Evolutionary conservation across 805 yeast species (phyloP).

Genomic region (Cephaloascus albidus): DNA sequence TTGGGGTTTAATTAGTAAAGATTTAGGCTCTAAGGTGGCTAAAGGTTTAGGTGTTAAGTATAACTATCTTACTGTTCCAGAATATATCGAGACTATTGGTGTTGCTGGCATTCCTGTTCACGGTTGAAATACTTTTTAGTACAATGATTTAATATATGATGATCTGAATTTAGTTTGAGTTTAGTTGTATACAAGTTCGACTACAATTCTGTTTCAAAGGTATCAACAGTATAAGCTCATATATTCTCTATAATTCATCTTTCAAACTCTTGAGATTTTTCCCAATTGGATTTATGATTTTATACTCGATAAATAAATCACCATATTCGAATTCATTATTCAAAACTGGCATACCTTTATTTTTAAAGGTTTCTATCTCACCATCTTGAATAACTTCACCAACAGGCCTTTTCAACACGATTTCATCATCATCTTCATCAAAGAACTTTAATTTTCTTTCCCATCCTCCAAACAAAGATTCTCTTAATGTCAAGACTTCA

Average conservation of each 20-base stretch:
- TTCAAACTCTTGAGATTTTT: constrained; percentile 11
- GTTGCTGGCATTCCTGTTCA: constrained; percentile 2
- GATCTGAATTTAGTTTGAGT: too few species aligned
- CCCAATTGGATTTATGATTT: constrained; percentile 43
- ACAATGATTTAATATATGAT: too few species aligned
- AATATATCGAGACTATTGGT: constrained; percentile 19
- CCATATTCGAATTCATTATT: constrained; percentile 36
- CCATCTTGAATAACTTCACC: constrained; percentile 55
- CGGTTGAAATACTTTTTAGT: too few species aligned
- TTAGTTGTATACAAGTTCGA: too few species aligned
- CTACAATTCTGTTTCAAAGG: too few species aligned
- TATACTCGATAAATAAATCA: constrained; percentile 41
- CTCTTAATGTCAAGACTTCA: constrained; percentile 63
- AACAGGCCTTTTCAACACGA: constrained; percentile 33
- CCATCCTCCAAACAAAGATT: constrained; percentile 82
- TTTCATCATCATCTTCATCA: constrained; percentile 43
- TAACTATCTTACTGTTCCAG: constrained; percentile 19
- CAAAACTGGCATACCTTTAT: constrained; percentile 78
- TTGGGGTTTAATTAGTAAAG: constrained; percentile 31
- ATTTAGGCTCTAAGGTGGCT: constrained; percentile 29
- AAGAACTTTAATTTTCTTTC: constrained; percentile 53
- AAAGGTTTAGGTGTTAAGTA: constrained; percentile 28
- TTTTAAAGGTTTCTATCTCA: constrained; percentile 60
- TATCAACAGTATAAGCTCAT: too few species aligned
- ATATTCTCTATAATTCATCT: neutral